Evolutionary conservation across 352 stramenopile species (phyloP), one percentile per base, ranked within the genome.

Genomic region (Pythium rhizo-oryzae): DNA sequence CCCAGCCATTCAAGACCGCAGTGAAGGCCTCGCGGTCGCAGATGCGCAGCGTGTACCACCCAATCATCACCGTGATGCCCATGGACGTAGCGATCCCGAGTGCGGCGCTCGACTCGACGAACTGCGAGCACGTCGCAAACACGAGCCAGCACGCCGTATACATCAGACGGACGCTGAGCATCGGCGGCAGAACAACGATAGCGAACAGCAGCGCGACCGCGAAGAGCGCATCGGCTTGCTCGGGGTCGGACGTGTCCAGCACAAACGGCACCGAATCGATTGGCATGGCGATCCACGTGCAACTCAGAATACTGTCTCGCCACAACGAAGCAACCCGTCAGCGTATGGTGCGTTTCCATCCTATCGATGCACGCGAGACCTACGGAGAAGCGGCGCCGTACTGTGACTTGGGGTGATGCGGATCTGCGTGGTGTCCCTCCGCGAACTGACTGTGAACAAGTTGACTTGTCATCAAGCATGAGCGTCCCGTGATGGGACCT

Each of bases 41-140:
- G 11, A 91, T 66, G 23, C 87, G 85, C 44, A 94, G 70, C 43
- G 85, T 85, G 74, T 93, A 93, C 87, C 87, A 94, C 16, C 85
- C 84, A 35, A 92, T 84, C 87, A 94, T 94, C 70, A 94, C 85
- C 24, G 87, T 93, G 70, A 92, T 87, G 18, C 87, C 84, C 78
- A 91, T 91, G 25, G 87, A 90, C 11, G 87, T 92, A 21, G 85
- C 80, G 28, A 94, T 88, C 54, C 87, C 87, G 21, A 93, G 74
- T 25, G 81, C 80, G 8, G 84, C 79, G 41, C 84, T 75, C 19
- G 84, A 91, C 41, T 78, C 69, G 39, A 88, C 24, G 53, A 81
- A 51, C 63, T 89, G 82, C 33, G 80, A 80, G 33, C 76, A 47
- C 5, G 73, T 46, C 7, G 84, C 89, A 76, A 85, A 93, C 41